Evolutionary conservation across 805 yeast genomes (phyloP), one percentile per base, ranked within the genome.

Genomic region (Pichia kluyveri): DNA sequence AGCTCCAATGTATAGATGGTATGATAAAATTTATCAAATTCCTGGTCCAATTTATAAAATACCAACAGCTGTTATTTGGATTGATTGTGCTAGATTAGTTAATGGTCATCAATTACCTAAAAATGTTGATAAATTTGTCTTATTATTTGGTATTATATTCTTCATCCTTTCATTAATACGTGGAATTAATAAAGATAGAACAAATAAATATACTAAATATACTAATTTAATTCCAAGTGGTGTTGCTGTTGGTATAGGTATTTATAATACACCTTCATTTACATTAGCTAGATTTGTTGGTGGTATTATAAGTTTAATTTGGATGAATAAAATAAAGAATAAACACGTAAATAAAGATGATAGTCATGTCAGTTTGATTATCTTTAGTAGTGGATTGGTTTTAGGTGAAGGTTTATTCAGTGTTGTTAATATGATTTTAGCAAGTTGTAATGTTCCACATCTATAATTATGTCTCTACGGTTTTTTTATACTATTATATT

Each of bases 11-110:
- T 91, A 91, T 73, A 74, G 77, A 48, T 76, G 87, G 28, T 91
- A 93, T 72, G 85, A 86, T 59, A 54, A 73, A 5, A 87, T 88
- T 5, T 93, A 93, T 66, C 82, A 80, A 48, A 87, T 91, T 40
- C 99, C 99, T 0, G 86, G 86, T 49, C 68, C 76, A 18, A 72
- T 80, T 45, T 91, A 87, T 63, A 73, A 97, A 49, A 79, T 93
- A 36, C 99, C 99, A 5, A 93, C 99, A 0, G 96, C 98, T 0
- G 79, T 88, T 4, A 88, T 91, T 23, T 91, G 99, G 99, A 83
- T 91, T 41, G 98, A 91, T 63, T 90, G 98, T 62, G 88, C 97
- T 0, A 70, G 99, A 48, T 71, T 91, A 38, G 96, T 91, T 32
- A 86, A 91, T 1, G 99, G 98, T 1, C 75, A 83, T 48, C 96